Percentiles rank a stretch among this genome's conserved stretches.
Evolutionary conservation across 371 early-diverging fungal genomes (phyloP).

Genomic region (Fennellomyces sp.): DNA sequence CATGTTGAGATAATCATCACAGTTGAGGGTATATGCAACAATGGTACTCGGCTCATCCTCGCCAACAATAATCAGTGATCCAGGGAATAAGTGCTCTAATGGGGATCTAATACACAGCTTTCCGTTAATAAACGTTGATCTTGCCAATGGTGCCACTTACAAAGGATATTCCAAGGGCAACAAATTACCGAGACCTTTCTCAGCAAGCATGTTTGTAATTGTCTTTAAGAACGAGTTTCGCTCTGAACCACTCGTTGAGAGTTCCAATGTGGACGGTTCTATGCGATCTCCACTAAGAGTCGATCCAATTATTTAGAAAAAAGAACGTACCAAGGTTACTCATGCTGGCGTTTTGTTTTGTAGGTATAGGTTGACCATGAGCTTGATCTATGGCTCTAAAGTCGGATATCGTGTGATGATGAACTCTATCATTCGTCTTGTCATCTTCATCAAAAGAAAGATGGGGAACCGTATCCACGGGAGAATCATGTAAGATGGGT

Average conservation of each 20-base stretch:
- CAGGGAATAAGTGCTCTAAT: slow-evolving; percentile 87
- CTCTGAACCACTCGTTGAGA: slow-evolving; percentile 29
- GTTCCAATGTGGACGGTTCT: slow-evolving; percentile 23
- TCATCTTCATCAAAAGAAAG: slow-evolving; percentile 34
- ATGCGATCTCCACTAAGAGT: too few species aligned
- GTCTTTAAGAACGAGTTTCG: slow-evolving; percentile 76
- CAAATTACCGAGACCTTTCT: slow-evolving; percentile 62
- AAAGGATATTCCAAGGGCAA: slow-evolving; percentile 77
- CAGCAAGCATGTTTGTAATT: slow-evolving; percentile 75
- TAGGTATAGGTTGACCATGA: slow-evolving; percentile 1
- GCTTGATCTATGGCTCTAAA: slow-evolving; percentile 1
- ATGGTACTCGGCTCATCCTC: slow-evolving; percentile 96
- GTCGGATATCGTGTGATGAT: slow-evolving; percentile 15
- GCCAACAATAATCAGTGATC: slow-evolving; percentile 84
- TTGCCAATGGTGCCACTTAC: slow-evolving; percentile 42
- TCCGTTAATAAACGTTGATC: not conserved
- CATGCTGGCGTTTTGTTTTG: not conserved
- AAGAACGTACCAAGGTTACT: not conserved
- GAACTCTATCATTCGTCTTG: not conserved
- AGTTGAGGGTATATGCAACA: slow-evolving; percentile 84
- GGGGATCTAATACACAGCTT: slow-evolving; percentile 40
- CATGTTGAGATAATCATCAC: slow-evolving; percentile 50
- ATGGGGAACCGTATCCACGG: slow-evolving; percentile 14
- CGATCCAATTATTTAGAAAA: not conserved
- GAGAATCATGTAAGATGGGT: not conserved